Base-by-base conservation (phyloP, 345 rosid genomes). In the Eucalyptus regnans region DNA sequence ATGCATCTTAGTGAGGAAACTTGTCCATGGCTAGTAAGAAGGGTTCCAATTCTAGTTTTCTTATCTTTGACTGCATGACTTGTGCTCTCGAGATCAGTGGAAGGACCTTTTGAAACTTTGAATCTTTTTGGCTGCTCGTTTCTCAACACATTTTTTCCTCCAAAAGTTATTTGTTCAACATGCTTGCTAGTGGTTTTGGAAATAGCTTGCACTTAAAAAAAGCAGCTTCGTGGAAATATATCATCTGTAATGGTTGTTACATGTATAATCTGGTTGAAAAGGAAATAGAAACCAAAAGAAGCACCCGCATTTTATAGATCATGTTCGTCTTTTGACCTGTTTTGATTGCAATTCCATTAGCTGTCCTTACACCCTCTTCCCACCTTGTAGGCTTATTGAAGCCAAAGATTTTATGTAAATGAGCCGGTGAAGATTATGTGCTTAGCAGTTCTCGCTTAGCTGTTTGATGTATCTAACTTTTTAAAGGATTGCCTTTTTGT, bases 111-210 rank as follows among this genome's bases (percentile, higher is more conserved):
- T 29, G 71, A 29, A 6, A 13, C 71, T 64, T n/a, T 64, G 71
- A n/a, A 64, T 64, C 33, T 13, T 64, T 0, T 64, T 0, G n/a
- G 4, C 71, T n/a, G 0, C 71, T 29, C 37, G 0, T 64, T 13
- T 29, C 71, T 29, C 4, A 2, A n/a, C 18, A 64, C 18, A n/a
- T 14, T 1, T n/a, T n/a, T 62, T n/a, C 37, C 71, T 14, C 18
- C 18, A 13, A n/a, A 64, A 64, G 10, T 64, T n/a, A 64, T n/a
- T 64, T 64, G 37, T 64, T 64, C 15, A 29, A 64, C 37, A 64
- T 6, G 68, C 68, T 62, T 12, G 68, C 68, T 62, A 29, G 68
- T 29, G 68, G 33, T 12, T 62, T 62, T 1, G 14, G 68, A 31
- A 62, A 29, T 62, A 29, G 33, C 37, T 64, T 62, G 37, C 71